phyloP scores from a whole-genome alignment of 106 monocot genomes.

The Apostasia ramifera region DNA sequence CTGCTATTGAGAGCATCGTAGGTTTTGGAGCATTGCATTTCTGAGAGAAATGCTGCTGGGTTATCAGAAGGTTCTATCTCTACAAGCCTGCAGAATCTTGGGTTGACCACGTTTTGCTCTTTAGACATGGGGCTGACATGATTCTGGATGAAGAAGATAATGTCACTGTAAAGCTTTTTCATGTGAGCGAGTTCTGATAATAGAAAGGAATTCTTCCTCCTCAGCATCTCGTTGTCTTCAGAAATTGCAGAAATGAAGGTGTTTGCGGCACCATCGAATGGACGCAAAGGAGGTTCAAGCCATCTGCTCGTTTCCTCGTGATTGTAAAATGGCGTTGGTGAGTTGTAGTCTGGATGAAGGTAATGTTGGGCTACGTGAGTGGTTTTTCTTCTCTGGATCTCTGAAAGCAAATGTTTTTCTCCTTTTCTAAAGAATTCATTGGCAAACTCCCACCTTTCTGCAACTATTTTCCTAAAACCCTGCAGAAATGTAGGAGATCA shows the following conservation, averaged over 20 bases:
- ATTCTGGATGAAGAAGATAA: slow-evolving; percentile 65
- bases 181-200: slow-evolving; percentile 65
- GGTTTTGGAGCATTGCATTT: not conserved
- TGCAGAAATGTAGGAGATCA: not conserved
- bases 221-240: slow-evolving; percentile 64
- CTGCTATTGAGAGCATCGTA: too few relatives aligned
- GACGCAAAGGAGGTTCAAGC: slow-evolving; percentile 5
- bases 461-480: slow-evolving; percentile 62
- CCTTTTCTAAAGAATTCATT: slow-evolving; percentile 58
- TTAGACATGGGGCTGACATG: slow-evolving; percentile 24
- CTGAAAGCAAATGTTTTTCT: slow-evolving; percentile 45
- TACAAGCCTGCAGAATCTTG: too few relatives aligned
- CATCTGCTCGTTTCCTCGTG: slow-evolving; percentile 12
- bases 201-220: slow-evolving; percentile 47
- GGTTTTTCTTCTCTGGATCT: slow-evolving; percentile 60
- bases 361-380: slow-evolving; percentile 13
- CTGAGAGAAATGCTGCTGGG: too few relatives aligned
- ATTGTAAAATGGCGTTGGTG: slow-evolving; percentile 7
- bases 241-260: slow-evolving; percentile 26
- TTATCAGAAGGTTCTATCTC: too few relatives aligned
- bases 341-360: not conserved
- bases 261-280: not conserved
- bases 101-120: not conserved
- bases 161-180: slow-evolving; percentile 79
- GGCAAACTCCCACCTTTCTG: slow-evolving; percentile 63